These are phyloP conservation scores for Galeopsis tetrahit DNA, from an alignment of 257 asterid species.

Conservation along the genomic window DNA sequence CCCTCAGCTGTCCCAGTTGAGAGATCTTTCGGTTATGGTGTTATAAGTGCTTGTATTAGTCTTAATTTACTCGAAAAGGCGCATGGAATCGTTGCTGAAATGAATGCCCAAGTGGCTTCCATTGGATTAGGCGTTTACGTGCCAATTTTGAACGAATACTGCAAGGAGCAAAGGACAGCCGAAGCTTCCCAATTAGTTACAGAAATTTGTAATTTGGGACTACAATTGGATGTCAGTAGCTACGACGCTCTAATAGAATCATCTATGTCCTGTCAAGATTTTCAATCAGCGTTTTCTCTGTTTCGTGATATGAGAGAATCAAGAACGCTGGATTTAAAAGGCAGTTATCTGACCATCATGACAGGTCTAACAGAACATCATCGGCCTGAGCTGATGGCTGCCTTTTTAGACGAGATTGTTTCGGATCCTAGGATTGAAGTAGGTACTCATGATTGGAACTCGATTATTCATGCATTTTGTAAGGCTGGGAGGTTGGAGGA, in stretches of 20 bases:
- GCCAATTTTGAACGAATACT: constrained; percentile 77
- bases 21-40: constrained; percentile 73
- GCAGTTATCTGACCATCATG: constrained; percentile 88
- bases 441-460: constrained; percentile 96
- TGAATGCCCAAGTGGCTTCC: constrained; percentile 71
- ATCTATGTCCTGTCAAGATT: constrained; percentile 93
- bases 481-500: constrained; percentile 89
- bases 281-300: constrained; percentile 86
- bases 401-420: constrained; percentile 83
- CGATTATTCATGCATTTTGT: constrained; percentile 90
- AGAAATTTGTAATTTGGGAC: constrained; percentile 64
- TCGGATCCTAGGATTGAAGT: constrained; percentile 80
- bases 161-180: constrained; percentile 79
- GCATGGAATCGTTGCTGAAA: constrained; percentile 77
- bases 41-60: constrained; percentile 67
- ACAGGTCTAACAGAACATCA: constrained; percentile 94
- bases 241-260: constrained; percentile 82
- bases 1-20: constrained; percentile 55
- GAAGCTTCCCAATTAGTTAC: constrained; percentile 90
- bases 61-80: constrained; percentile 76
- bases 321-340: constrained; percentile 63
- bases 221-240: constrained; percentile 58
- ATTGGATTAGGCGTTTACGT: constrained; percentile 79
- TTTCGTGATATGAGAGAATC: constrained; percentile 96
- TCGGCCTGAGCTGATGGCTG: constrained; percentile 95